These are phyloP conservation scores for Meyerozyma guilliermondii DNA, from an alignment of 1,139 yeast genomes.

Conservation along the genomic window DNA sequence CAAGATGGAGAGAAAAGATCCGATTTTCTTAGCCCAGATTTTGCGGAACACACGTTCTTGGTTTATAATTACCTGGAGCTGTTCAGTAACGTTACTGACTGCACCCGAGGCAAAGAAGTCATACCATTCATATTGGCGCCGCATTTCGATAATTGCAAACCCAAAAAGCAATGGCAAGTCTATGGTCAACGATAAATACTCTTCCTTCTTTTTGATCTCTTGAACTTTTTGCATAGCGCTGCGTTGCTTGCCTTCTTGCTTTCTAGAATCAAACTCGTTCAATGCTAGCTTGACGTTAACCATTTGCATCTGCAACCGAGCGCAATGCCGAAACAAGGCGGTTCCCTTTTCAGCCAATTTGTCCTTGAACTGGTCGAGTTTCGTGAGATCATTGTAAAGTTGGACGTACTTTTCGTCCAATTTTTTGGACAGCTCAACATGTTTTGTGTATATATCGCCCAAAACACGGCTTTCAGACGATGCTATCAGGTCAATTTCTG, in stretches of 20 bases:
- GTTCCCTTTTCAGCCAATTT: slow-evolving; percentile 21
- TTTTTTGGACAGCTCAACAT: slow-evolving; percentile 11
- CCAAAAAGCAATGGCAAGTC: slow-evolving; percentile 85
- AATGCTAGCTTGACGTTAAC: slow-evolving; percentile 31
- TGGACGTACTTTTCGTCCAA: slow-evolving; percentile 10
- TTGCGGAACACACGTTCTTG: slow-evolving; percentile 54
- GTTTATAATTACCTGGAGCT: slow-evolving; percentile 51
- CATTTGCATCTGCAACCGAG: slow-evolving; percentile 35
- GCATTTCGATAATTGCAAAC: slow-evolving; percentile 60
- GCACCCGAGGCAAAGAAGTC: slow-evolving; percentile 47
- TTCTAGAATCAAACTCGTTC: slow-evolving; percentile 8
- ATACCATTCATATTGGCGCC: slow-evolving; percentile 68
- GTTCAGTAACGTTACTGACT: slow-evolving; percentile 52
- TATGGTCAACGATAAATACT: slow-evolving; percentile 48
- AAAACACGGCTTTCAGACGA: slow-evolving; percentile 8
- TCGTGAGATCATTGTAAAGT: slow-evolving; percentile 12
- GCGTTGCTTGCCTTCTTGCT: slow-evolving; percentile 2
- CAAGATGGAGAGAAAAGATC: slow-evolving; percentile 36
- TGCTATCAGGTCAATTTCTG: slow-evolving; percentile 15
- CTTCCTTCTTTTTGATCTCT: slow-evolving; percentile 36
- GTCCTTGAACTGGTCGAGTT: slow-evolving; percentile 21
- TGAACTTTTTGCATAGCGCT: slow-evolving; percentile 20
- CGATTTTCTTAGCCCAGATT: slow-evolving; percentile 63
- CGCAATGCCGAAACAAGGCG: slow-evolving; percentile 27
- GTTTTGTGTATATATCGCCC: slow-evolving; percentile 12